Percentiles rank a stretch among this genome's conserved stretches.
Evolutionary conservation across 2,329 filamentous ascomycete species (phyloP).

Genomic region (Colletotrichum sidae): DNA sequence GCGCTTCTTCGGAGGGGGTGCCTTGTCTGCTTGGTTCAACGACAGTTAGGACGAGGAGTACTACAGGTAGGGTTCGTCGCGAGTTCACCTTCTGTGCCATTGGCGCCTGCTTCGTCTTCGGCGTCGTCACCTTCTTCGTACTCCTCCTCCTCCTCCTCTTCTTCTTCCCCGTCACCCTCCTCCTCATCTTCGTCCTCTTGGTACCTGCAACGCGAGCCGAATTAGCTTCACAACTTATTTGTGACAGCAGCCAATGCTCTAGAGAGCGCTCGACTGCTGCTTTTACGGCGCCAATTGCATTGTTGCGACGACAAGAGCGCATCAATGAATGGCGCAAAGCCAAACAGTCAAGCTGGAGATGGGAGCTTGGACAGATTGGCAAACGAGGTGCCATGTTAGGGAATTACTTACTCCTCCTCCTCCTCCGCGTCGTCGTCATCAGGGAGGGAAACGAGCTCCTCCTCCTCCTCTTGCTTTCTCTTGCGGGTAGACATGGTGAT

Average conservation of each 20-base stretch:
- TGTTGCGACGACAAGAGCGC: constrained; percentile 3
- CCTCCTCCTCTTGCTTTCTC: constrained; percentile 66
- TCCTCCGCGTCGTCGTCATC: constrained; percentile 64
- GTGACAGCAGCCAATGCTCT: background rate
- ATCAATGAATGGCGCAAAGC: background rate
- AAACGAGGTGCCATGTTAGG: constrained; percentile 1
- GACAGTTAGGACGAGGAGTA: too few species aligned
- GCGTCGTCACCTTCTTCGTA: constrained; percentile 48
- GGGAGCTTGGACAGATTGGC: background rate
- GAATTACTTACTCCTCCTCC: constrained; percentile 63
- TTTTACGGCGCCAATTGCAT: constrained; percentile 2
- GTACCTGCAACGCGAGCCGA: constrained; percentile 47
- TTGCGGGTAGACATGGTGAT: constrained; percentile 61
- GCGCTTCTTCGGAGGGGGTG: constrained; percentile 63
- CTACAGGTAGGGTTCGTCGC: background rate
- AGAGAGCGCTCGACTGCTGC: background rate
- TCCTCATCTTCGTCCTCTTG: constrained; percentile 55
- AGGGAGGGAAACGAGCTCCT: constrained; percentile 66
- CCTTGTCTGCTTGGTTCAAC: constrained; percentile 44
- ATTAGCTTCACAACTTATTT: background rate
- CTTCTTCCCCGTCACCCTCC: constrained; percentile 54
- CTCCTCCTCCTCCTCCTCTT: constrained; percentile 53
- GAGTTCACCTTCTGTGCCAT: constrained; percentile 27
- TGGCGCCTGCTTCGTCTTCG: constrained; percentile 44
- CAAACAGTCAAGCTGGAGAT: background rate